A percentile compares a stretch with the other conserved stretches of the same genome.
phyloP scores from a whole-genome alignment of 2,329 filamentous ascomycete species.

The Exophiala phaeomuriformis region DNA sequence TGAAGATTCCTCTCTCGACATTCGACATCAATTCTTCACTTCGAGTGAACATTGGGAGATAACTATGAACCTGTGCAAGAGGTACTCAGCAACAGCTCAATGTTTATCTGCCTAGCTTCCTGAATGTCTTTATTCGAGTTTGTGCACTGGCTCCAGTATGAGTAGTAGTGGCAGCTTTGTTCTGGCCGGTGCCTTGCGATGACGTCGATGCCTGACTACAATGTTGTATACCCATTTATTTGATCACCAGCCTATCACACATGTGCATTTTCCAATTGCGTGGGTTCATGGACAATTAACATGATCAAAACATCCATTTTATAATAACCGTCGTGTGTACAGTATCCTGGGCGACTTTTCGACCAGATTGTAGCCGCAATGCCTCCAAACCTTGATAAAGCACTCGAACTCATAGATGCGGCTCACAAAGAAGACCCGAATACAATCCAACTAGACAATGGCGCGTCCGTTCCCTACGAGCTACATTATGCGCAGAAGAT shows the following conservation, averaged over 20 bases:
- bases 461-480: constrained; percentile 58
- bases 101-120: too few species aligned
- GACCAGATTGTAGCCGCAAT: constrained; percentile 8
- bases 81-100: too few species aligned
- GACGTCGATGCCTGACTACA: background rate
- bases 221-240: background rate
- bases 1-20: too few species aligned
- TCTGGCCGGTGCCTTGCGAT: background rate
- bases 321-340: background rate
- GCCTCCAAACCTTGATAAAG: constrained; percentile 33
- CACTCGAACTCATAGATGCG: constrained; percentile 63
- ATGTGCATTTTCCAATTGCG: background rate
- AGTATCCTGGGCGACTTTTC: background rate
- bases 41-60: too few species aligned
- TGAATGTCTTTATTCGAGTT: too few species aligned
- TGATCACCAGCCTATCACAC: background rate
- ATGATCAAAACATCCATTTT: too few species aligned
- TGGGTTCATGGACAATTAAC: background rate
- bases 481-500: constrained; percentile 75
- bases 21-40: too few species aligned
- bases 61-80: too few species aligned
- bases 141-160: too few species aligned
- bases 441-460: constrained; percentile 40
- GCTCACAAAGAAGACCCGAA: constrained; percentile 64
- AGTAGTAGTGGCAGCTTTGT: background rate